Evolutionary conservation across 495 filamentous ascomycete species (phyloP), one percentile per base, ranked within the genome.

Genomic region (Trichocladium uniseriatum): DNA sequence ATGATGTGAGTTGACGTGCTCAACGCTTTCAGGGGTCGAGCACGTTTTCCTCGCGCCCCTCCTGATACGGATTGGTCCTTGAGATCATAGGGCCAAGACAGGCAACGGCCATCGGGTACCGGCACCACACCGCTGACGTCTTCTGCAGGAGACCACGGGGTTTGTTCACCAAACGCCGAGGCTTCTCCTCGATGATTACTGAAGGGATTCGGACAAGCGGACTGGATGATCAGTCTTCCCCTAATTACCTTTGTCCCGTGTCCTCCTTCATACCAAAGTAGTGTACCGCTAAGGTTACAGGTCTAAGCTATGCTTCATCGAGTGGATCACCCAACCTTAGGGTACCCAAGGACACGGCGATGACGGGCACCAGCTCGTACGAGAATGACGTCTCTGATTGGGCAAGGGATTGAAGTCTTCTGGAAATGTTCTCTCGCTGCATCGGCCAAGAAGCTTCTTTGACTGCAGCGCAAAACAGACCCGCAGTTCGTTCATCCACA

Each of bases 401-500:
- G 52, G 24, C 31, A 5, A 32, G 5, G 4, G 29, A 21, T 20
- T 10, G 13, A 20, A 13, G 7, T n/a, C 46, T 54, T 54, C 52
- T 54, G 52, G 52, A 54, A 54, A 27, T 44, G 15, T 54, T 54
- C 52, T 38, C 34, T 45, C 20, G 31, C 41, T 31, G 37, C 15
- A 19, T 19, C 42, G 39, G 34, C 38, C 39, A 43, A 18, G 43
- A 37, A 48, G 43, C 21, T 29, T 13, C 20, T 28, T 2, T 13
- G 10, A 36, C 6, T 11, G 29, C 42, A 44, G 29, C 18, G 20
- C 32, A 19, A 27, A 22, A 28, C 20, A 16, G 29, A 22, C 32
- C 31, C 18, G 18, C 41, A 31, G 32, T 8, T 8, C 38, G 32
- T 8, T 8, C 38, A 11, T 42, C 38, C 38, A 36, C 47, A 42